phyloP scores from a whole-genome alignment of 2,329 filamentous ascomycete species.

The Basipetospora chlamydospora region DNA sequence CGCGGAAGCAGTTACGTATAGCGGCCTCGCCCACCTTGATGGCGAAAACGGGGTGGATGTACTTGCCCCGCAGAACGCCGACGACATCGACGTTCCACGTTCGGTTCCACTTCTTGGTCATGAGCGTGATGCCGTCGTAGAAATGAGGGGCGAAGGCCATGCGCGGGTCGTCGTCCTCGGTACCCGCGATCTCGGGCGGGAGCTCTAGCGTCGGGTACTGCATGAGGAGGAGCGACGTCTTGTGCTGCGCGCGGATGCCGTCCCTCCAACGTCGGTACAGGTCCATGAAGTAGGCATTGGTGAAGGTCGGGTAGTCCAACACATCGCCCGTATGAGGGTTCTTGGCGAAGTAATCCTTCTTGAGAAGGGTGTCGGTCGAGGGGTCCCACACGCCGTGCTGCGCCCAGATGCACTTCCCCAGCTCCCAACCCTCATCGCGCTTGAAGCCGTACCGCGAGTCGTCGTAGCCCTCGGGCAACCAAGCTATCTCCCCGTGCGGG shows the following conservation, averaged over 20 bases:
- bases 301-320: conserved; percentile 74
- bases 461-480: conserved; percentile 71
- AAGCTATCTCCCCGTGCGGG: conserved; percentile 70
- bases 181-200: conserved; percentile 76
- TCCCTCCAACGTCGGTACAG: conserved; percentile 66
- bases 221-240: conserved; percentile 73
- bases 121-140: conserved; percentile 89
- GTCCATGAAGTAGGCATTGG: conserved; percentile 81
- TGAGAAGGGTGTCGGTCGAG: conserved; percentile 57
- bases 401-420: conserved; percentile 94
- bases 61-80: conserved; percentile 77
- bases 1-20: conserved; percentile 82
- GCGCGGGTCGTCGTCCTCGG: conserved; percentile 72
- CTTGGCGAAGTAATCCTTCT: conserved; percentile 77
- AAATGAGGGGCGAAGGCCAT: conserved; percentile 92
- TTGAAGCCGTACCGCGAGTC: conserved; percentile 85
- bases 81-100: conserved; percentile 96
- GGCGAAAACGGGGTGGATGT: conserved; percentile 77
- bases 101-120: conserved; percentile 98
- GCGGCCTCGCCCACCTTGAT: conserved; percentile 87
- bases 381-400: conserved; percentile 95
- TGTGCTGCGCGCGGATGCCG: conserved; percentile 60
- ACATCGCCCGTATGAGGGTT: conserved; percentile 58
- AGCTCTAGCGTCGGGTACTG: conserved; percentile 88
- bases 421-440: conserved; percentile 72